phyloP scores from a whole-genome alignment of 495 filamentous ascomycete species.

The Chaetomium fimeti region DNA sequence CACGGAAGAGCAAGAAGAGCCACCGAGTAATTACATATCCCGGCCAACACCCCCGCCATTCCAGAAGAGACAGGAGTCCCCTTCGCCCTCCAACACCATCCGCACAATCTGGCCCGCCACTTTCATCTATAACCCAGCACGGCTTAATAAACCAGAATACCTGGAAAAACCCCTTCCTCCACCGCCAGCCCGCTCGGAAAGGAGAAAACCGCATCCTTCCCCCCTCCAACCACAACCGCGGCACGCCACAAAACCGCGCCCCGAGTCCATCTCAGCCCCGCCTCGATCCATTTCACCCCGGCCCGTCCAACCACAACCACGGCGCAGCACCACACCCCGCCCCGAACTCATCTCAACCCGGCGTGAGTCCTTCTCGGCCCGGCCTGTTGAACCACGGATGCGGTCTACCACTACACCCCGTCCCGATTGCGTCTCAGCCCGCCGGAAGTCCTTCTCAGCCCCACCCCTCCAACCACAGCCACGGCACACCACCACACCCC shows the following conservation, averaged over 20 bases:
- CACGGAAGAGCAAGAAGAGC: not conserved
- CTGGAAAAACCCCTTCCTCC: conserved; percentile 8
- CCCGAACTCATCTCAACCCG: too few relatives aligned
- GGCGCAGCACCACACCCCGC: too few relatives aligned
- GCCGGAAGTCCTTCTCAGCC: too few relatives aligned
- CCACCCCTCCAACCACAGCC: not conserved
- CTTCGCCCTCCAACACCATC: not conserved
- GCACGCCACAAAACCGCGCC: not conserved
- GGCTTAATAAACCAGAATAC: not conserved
- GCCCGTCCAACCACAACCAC: too few relatives aligned
- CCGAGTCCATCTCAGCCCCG: too few relatives aligned
- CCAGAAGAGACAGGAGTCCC: not conserved
- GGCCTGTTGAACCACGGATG: too few relatives aligned
- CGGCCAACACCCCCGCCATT: not conserved
- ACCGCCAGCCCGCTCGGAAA: not conserved
- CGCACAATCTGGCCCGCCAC: conserved; percentile 4
- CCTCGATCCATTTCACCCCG: too few relatives aligned
- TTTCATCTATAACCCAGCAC: not conserved
- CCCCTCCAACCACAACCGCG: not conserved
- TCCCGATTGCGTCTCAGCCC: too few relatives aligned
- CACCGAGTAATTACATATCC: not conserved
- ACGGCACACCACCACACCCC: not conserved
- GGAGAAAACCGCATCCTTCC: not conserved
- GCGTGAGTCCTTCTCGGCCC: too few relatives aligned
- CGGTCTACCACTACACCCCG: too few relatives aligned